Evolutionary conservation across 306 rosid species (phyloP).

Genomic region (Rubus parviflorus): DNA sequence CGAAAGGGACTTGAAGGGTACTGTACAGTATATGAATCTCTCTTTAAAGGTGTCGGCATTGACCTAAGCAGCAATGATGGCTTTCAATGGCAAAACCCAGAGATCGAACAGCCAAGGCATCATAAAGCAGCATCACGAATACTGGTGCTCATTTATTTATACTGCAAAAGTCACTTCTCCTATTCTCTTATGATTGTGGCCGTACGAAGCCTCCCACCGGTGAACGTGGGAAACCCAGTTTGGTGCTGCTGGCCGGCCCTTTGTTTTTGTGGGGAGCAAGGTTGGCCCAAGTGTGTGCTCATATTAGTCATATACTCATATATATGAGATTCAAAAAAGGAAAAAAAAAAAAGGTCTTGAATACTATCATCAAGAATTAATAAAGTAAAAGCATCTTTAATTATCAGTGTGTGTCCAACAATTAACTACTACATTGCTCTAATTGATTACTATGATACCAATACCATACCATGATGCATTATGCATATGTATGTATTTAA

Average conservation of each 20-base stretch:
- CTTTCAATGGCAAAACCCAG: not conserved
- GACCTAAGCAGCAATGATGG: not conserved
- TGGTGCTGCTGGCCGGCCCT: conserved; percentile 12
- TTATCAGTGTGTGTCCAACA: not conserved
- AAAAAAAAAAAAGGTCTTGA: not conserved
- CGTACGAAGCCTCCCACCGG: not conserved
- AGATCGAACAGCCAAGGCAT: not conserved
- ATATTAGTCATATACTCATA: not conserved
- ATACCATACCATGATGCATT: not conserved
- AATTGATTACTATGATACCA: not conserved
- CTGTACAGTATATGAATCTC: not conserved
- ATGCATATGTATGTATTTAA: not conserved
- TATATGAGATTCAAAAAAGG: not conserved
- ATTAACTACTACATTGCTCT: not conserved
- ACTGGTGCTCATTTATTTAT: not conserved
- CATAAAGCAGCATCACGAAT: not conserved
- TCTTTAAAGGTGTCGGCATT: conserved; percentile 1
- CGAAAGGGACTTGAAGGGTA: not conserved
- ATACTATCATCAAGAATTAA: not conserved
- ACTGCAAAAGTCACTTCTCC: not conserved
- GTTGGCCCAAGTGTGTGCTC: not conserved
- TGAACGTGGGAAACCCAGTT: conserved; percentile 28
- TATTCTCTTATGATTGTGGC: not conserved
- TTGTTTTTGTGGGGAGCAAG: conserved; percentile 2
- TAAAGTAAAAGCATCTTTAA: not conserved